Base-by-base conservation (phyloP, 169 alveolate species). In the Plasmodium vivax region DNA sequence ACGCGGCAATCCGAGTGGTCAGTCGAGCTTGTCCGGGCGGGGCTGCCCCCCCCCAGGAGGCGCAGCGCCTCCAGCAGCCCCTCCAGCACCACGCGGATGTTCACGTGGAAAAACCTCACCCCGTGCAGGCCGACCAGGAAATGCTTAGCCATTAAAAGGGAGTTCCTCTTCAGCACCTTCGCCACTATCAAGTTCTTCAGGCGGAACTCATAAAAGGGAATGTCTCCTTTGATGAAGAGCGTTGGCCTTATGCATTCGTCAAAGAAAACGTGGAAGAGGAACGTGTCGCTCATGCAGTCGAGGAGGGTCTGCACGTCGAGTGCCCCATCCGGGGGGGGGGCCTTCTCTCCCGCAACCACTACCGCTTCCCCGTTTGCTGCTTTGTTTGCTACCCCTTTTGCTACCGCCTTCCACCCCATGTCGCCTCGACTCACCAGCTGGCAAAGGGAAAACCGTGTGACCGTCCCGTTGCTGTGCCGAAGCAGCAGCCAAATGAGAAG, bases 231-330 rank as follows among this genome's bases (percentile, higher is more conserved):
- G n/a, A 92, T 84, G 88, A 92, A 84, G 14, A 92, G 54, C 8
- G 95, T 19, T 8, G 96, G 95, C 9, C 87, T 95, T 32, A 95
- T 71, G 19, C 77, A 71, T 38, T 93, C 74, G 7, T 79, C 74
- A 47, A 85, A 80, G 34, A 95, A 85, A 62, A 88, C 92, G 77
- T 84, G 83, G 84, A 91, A 92, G 38, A 83, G 80, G 36, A 95
- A 90, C 56, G 56, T 72, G 54, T 81, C 82, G 51, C 91, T 84
- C 81, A 95, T 95, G 71, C 92, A 91, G 19, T 72, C 82, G 8
- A 95, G 43, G 14, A 95, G 45, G n/a, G 7, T 62, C 12, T 62
- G 38, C 14, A 92, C 85, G 72, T 84, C 80, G 4, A 84, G 56
- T 14, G 75, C 6, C 14, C 14, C 75, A 62, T 62, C 34, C 75